Evolutionary conservation across 345 rosid species (phyloP).

Genomic region (Salix caprea): DNA sequence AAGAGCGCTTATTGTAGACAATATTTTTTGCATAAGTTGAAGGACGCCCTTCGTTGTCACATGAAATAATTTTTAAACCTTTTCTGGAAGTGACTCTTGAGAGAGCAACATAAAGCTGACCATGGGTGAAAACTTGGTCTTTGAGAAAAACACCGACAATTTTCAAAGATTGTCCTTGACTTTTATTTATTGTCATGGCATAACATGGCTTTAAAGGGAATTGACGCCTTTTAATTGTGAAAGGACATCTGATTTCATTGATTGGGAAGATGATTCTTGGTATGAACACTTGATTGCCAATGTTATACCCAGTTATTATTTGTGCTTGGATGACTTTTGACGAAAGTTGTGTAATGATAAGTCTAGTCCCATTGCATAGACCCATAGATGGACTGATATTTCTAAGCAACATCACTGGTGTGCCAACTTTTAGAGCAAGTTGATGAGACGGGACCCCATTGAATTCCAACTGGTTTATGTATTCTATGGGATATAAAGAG

Average conservation of each 20-base stretch:
- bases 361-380: constrained; percentile 6
- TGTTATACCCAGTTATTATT: not conserved
- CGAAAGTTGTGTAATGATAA: not conserved
- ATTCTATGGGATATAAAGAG: too few relatives aligned
- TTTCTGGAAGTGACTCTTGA: not conserved
- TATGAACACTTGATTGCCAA: not conserved
- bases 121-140: not conserved
- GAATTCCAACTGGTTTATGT: too few relatives aligned
- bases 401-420: not conserved
- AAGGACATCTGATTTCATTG: not conserved
- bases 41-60: not conserved
- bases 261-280: not conserved
- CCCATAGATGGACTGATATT: not conserved
- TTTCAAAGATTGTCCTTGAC: constrained; percentile 8
- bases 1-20: not conserved
- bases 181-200: constrained; percentile 10
- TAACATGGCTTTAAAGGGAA: not conserved
- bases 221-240: not conserved
- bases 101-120: not conserved
- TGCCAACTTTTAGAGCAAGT: too few relatives aligned
- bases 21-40: not conserved
- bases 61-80: not conserved
- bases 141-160: not conserved
- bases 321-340: not conserved
- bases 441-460: too few relatives aligned